phyloP scores from a whole-genome alignment of 2,329 filamentous ascomycete species.

The Xylaria sp. region DNA sequence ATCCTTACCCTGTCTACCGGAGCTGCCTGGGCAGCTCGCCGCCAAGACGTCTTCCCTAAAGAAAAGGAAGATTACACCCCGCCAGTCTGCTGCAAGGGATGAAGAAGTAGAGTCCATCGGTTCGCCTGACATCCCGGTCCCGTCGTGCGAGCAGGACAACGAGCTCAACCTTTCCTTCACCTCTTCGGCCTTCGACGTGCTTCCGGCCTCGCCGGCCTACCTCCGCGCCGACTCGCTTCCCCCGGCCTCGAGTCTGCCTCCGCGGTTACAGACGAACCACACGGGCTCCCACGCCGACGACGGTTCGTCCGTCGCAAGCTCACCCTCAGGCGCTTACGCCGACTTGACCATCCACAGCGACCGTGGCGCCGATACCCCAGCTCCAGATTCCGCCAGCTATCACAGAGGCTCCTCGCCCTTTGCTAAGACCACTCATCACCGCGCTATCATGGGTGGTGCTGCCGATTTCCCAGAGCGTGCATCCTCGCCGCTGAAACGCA shows the following conservation, averaged over 20 bases:
- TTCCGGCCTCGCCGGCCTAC: constrained; percentile 52
- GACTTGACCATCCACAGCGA: constrained; percentile 68
- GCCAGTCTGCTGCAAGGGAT: constrained; percentile 57
- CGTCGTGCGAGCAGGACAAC: constrained; percentile 64
- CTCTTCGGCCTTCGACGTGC: constrained; percentile 55
- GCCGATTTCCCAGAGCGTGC: constrained; percentile 68
- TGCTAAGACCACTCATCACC: constrained; percentile 59
- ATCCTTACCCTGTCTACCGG: constrained; percentile 47
- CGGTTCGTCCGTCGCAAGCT: constrained; percentile 67
- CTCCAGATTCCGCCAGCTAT: constrained; percentile 53
- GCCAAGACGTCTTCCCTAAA: constrained; percentile 79
- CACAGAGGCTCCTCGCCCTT: constrained; percentile 65
- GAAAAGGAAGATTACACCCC: constrained; percentile 74
- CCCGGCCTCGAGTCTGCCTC: constrained; percentile 63
- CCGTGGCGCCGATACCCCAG: constrained; percentile 57
- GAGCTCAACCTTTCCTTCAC: constrained; percentile 62
- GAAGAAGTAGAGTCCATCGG: constrained; percentile 49
- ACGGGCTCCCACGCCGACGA: constrained; percentile 60
- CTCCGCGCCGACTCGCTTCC: constrained; percentile 50
- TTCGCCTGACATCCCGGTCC: constrained; percentile 60
- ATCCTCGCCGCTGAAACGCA: constrained; percentile 72
- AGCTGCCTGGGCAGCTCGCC: constrained; percentile 74
- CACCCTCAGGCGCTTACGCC: constrained; percentile 67
- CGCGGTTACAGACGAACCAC: constrained; percentile 61
- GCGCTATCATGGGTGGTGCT: constrained; percentile 70